These are phyloP conservation scores for Zygoascus flipseniorum DNA, from an alignment of 805 yeast species.

Conservation along the genomic window DNA sequence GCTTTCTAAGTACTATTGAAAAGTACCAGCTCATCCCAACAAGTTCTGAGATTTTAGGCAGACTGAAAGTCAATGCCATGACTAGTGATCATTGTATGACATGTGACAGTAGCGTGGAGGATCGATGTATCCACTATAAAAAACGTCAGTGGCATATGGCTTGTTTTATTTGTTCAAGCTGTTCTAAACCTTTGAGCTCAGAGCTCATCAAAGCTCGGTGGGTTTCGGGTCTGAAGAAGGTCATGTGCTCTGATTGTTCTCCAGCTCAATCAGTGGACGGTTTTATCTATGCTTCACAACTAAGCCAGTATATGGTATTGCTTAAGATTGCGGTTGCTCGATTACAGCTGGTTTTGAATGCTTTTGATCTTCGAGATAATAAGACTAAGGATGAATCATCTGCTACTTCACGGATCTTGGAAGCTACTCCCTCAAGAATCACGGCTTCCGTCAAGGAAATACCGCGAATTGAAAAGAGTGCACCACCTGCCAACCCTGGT, in stretches of 20 bases:
- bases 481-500: neutral
- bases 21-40: slow-evolving; percentile 30
- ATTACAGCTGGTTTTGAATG: slow-evolving; percentile 35
- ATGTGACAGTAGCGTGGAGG: slow-evolving; percentile 77
- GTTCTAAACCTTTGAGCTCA: slow-evolving; percentile 37
- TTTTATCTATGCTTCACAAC: slow-evolving; percentile 54
- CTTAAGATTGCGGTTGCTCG: slow-evolving; percentile 78
- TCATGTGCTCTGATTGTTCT: slow-evolving; percentile 60
- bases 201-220: slow-evolving; percentile 34
- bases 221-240: slow-evolving; percentile 25
- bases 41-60: slow-evolving; percentile 22
- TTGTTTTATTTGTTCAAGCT: slow-evolving; percentile 62
- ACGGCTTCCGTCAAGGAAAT: neutral
- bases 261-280: slow-evolving; percentile 21
- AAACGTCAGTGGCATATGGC: slow-evolving; percentile 71
- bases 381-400: neutral
- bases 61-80: slow-evolving; percentile 24
- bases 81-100: slow-evolving; percentile 67
- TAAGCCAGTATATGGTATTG: slow-evolving; percentile 66
- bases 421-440: neutral
- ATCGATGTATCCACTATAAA: slow-evolving; percentile 53
- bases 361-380: slow-evolving; percentile 19
- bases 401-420: too few relatives aligned
- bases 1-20: slow-evolving; percentile 48
- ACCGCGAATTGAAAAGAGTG: neutral